Percentiles rank a stretch among this genome's conserved stretches.
These are phyloP conservation scores for Rostrohypoxylon terebratum DNA, from an alignment of 495 filamentous ascomycete species.

Conservation along the genomic window DNA sequence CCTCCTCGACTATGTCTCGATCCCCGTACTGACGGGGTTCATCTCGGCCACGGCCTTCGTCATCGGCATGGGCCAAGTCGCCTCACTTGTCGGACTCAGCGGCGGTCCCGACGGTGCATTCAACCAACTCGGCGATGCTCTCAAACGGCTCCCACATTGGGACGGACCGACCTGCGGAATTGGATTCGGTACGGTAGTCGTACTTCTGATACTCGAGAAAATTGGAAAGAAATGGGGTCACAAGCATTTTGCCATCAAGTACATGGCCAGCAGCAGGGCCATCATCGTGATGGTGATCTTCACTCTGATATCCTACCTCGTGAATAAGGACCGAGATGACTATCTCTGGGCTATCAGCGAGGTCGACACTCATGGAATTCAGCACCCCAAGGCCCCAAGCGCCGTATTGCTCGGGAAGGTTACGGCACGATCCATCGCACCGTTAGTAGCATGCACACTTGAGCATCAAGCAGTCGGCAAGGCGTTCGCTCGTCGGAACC, in stretches of 20 bases:
- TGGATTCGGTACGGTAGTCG: constrained; percentile 58
- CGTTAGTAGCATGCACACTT: constrained; percentile 59
- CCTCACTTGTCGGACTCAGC: constrained; percentile 57
- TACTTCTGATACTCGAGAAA: constrained; percentile 59
- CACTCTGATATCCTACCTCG: constrained; percentile 60
- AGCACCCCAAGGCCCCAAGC: constrained; percentile 53
- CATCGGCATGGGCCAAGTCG: constrained; percentile 62
- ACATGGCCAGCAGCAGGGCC: constrained; percentile 59
- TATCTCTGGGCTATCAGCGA: constrained; percentile 57
- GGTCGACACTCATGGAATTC: constrained; percentile 58
- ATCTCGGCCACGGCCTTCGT: constrained; percentile 63
- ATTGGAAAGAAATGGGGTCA: constrained; percentile 61
- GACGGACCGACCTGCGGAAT: constrained; percentile 60
- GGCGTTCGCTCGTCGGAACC: constrained; percentile 60
- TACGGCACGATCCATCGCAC: constrained; percentile 54
- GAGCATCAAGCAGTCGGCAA: constrained; percentile 64
- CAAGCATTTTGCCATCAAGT: constrained; percentile 57
- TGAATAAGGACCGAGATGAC: constrained; percentile 57
- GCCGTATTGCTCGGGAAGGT: constrained; percentile 53
- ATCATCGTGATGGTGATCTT: constrained; percentile 61
- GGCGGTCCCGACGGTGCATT: constrained; percentile 56
- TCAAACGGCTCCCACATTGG: constrained; percentile 53
- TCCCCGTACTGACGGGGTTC: constrained; percentile 63
- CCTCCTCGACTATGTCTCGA: constrained; percentile 64
- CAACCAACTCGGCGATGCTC: constrained; percentile 58